Evolutionary conservation across 148 eudicot genomes (phyloP), one percentile per base, ranked within the genome.

Genomic region (Camellia granthamiana): DNA sequence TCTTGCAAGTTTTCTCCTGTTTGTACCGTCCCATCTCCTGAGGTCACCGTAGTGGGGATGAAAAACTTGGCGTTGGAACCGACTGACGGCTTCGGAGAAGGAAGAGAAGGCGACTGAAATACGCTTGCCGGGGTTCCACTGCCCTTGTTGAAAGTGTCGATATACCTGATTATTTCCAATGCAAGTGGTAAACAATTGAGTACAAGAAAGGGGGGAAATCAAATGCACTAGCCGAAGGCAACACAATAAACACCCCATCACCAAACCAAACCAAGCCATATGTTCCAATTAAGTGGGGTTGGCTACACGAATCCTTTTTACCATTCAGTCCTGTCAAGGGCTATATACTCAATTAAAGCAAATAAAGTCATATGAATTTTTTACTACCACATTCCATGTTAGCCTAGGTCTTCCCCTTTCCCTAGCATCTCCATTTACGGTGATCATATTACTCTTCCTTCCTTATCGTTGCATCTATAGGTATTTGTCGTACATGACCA

Each of bases 121-220:
- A 83, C 46, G 71, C 76, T 92, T 55, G 89, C 64, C 60, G 86
- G 82, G 80, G 81, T 80, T 60, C 90, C 92, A 68, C 90, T 90
- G 52, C 90, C 94, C 85, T 87, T 83, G 87, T 89, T 90, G 79
- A 91, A 92, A 7, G 97, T 91, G 79, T 92, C 97, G 47, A 92
- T 94, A 75, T 92, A 92, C 89, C 97, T 92, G 84, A 21, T 43
- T 46, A 70, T 43, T 21, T 10, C 2, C 42, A 7, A 9, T 44
- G 49, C 47, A 44, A 10, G 74, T 71, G 44, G 16, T 16, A 70
- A 70, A 44, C 54, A 47, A 2, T 30, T 18, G 11, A 70, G 74
- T 1, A 3, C n/a, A 60, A 15, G 18, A 60, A 3, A 60, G 64
- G 64, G 10, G 10, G 58, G 13, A 55, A 55, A 55, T 55, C 58